These are phyloP conservation scores for Trichoderma sp. DNA, from an alignment of 2,329 filamentous ascomycete genomes.

Conservation along the genomic window DNA sequence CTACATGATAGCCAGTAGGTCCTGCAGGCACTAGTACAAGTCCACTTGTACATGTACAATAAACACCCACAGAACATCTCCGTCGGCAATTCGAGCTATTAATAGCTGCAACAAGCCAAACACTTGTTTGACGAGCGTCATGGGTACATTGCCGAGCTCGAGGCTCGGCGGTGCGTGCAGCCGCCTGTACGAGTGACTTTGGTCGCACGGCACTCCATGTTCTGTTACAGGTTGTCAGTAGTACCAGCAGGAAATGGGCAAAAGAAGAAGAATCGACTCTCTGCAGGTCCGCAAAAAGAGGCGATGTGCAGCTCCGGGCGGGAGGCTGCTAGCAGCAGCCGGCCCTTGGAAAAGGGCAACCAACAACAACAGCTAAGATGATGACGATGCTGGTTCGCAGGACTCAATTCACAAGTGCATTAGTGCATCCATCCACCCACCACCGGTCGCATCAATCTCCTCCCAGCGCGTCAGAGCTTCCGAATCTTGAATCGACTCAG, in stretches of 20 bases:
- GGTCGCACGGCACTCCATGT: neutral
- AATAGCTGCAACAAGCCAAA: conserved; percentile 6
- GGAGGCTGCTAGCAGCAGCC: conserved; percentile 3
- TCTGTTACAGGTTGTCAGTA: neutral
- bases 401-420: neutral
- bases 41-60: too few species aligned
- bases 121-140: conserved; percentile 1
- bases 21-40: too few species aligned
- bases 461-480: neutral
- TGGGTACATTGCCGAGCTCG: neutral
- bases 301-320: conserved; percentile 15
- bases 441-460: neutral
- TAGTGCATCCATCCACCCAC: neutral
- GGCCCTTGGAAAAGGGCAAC: neutral
- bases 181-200: neutral
- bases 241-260: neutral
- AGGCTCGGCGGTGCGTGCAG: neutral
- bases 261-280: neutral
- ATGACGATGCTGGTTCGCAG: neutral
- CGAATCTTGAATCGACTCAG: neutral
- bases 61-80: neutral
- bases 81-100: neutral
- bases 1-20: too few species aligned
- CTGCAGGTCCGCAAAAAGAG: conserved; percentile 4
- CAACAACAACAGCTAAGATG: neutral